phyloP scores from a whole-genome alignment of 176 grass and related monocot genomes.

The Zoysia pacifica region DNA sequence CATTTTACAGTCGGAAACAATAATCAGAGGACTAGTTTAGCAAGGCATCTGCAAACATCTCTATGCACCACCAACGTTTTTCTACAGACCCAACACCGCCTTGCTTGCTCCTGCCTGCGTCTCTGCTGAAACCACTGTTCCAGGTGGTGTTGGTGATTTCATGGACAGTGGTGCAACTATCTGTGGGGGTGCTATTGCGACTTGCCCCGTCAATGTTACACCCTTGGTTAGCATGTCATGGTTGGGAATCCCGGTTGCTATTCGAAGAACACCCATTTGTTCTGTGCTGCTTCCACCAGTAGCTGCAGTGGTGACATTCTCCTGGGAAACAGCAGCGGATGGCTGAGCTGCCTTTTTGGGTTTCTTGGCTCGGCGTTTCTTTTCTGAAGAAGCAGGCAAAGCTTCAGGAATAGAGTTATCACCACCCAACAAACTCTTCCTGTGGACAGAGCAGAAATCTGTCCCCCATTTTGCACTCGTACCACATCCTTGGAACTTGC shows the following conservation, averaged over 20 bases:
- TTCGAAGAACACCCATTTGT: conserved; percentile 28
- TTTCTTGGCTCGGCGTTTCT: conserved; percentile 28
- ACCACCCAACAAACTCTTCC: conserved; percentile 26
- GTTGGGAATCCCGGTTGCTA: conserved; percentile 18
- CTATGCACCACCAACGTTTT: not conserved
- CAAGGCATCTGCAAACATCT: conserved; percentile 6
- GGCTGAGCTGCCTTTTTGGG: conserved; percentile 24
- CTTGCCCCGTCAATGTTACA: not conserved
- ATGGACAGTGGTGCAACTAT: conserved; percentile 8
- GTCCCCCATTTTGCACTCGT: conserved; percentile 47
- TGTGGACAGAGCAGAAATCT: conserved; percentile 45
- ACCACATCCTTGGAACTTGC: conserved; percentile 45
- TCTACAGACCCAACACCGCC: conserved; percentile 30
- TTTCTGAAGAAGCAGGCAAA: conserved; percentile 22
- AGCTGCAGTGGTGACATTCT: conserved; percentile 21
- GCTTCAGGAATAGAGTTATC: conserved; percentile 32
- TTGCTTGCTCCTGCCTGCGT: conserved; percentile 17
- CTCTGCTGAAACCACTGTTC: not conserved
- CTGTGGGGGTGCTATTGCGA: conserved; percentile 8
- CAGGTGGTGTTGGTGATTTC: conserved; percentile 26
- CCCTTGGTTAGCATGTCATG: conserved; percentile 19
- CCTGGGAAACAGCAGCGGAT: not conserved
- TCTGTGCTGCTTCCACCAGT: conserved; percentile 37
- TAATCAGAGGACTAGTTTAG: conserved; percentile 18
- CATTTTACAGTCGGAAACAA: conserved; percentile 16